A percentile compares a stretch with the other conserved stretches of the same genome.
phyloP scores from a whole-genome alignment of 441 rosid genomes.

The Macaranga tanarius region DNA sequence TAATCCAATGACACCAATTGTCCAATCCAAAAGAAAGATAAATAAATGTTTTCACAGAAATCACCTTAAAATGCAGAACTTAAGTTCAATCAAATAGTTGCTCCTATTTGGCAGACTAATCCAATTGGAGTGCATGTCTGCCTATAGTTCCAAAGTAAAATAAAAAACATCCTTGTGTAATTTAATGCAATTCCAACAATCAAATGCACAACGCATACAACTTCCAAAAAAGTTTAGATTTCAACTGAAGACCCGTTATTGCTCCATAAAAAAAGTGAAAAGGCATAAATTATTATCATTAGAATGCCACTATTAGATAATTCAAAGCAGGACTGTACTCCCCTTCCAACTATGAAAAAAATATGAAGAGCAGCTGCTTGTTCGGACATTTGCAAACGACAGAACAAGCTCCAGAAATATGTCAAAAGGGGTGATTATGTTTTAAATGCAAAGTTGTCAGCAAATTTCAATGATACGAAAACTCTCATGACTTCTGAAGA shows the following conservation, averaged over 20 bases:
- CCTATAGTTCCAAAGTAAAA: constrained; percentile 3
- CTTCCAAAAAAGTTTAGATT: too few species aligned
- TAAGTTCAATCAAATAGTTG: constrained; percentile 15
- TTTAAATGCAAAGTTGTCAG: not conserved
- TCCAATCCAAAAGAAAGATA: not conserved
- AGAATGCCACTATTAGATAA: not conserved
- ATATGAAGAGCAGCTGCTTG: too few species aligned
- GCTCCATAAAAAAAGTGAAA: not conserved
- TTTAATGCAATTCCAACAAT: too few species aligned
- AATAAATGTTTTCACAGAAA: constrained; percentile 14
- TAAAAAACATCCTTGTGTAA: too few species aligned
- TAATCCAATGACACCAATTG: not conserved
- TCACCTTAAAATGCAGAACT: constrained; percentile 26
- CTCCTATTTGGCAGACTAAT: constrained; percentile 21
- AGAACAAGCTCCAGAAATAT: constrained; percentile 2
- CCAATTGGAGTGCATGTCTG: constrained; percentile 17
- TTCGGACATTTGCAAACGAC: not conserved
- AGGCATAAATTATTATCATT: too few species aligned
- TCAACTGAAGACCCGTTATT: too few species aligned
- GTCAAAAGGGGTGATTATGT: not conserved
- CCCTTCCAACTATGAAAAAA: too few species aligned
- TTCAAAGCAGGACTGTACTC: not conserved
- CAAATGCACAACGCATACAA: too few species aligned
- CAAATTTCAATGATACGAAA: not conserved
- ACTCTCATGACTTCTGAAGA: not conserved